phyloP scores from a whole-genome alignment of 352 stramenopile species.

The Nothophytophthora sp. region DNA sequence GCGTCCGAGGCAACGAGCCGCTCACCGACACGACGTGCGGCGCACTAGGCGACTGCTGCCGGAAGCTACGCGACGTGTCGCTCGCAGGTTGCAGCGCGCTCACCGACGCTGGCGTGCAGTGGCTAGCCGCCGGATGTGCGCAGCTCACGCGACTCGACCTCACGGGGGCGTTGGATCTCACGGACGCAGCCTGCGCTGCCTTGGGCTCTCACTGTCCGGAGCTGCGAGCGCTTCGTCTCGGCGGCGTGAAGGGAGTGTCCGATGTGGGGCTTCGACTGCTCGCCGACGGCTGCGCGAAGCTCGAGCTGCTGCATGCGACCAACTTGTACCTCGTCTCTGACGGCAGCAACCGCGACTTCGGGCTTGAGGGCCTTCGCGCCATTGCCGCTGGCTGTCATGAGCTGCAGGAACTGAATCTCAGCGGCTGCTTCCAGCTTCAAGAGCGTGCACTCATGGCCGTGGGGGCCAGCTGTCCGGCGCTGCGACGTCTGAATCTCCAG shows the following conservation, averaged over 20 bases:
- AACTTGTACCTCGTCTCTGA: conserved; percentile 93
- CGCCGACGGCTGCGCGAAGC: conserved; percentile 74
- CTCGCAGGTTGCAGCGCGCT: conserved; percentile 87
- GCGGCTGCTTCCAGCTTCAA: conserved; percentile 82
- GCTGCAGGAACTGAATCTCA: conserved; percentile 58
- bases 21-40: conserved; percentile 91
- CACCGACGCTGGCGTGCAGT: conserved; percentile 90
- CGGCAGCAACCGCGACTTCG: conserved; percentile 91
- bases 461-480: conserved; percentile 42
- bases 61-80: conserved; percentile 51
- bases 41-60: conserved; percentile 72
- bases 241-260: conserved; percentile 74
- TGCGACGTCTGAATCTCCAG: conserved; percentile 77
- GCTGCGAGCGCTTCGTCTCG: conserved; percentile 44
- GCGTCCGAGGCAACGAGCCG: conserved; percentile 50
- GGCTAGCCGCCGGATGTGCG: conserved; percentile 81
- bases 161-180: conserved; percentile 81
- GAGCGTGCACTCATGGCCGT: conserved; percentile 82
- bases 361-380: conserved; percentile 90
- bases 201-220: conserved; percentile 38
- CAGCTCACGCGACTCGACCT: conserved; percentile 82
- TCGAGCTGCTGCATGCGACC: conserved; percentile 72
- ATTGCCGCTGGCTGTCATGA: conserved; percentile 61
- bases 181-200: conserved; percentile 69
- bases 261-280: conserved; percentile 87